These are phyloP conservation scores for Lepidium sativum DNA, from an alignment of 345 rosid species.

Conservation along the genomic window DNA sequence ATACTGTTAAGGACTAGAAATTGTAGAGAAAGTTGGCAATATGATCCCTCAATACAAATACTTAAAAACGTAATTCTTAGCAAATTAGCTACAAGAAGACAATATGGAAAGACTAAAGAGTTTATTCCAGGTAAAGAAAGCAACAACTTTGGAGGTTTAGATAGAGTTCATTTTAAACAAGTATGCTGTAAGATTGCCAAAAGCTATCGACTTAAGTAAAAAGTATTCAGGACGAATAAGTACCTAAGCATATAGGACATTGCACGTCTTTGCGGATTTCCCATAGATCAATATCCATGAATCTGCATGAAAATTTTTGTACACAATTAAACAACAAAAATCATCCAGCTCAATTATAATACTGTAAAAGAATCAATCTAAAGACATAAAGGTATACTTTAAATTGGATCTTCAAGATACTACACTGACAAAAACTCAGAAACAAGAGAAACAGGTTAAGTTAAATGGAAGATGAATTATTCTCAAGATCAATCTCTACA, in stretches of 20 bases:
- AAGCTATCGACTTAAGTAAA: neutral
- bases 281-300: conserved; percentile 38
- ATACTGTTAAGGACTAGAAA: neutral
- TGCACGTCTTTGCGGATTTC: conserved; percentile 75
- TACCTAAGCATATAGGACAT: conserved; percentile 76
- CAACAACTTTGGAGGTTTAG: neutral
- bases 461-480: neutral
- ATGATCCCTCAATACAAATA: neutral
- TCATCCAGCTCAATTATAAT: neutral
- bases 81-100: too few species aligned
- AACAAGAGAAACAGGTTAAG: neutral
- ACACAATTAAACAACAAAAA: neutral
- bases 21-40: neutral
- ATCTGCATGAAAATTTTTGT: conserved; percentile 29
- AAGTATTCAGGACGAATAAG: neutral
- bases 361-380: neutral
- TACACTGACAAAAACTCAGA: neutral
- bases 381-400: neutral
- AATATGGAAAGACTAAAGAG: too few species aligned
- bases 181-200: neutral
- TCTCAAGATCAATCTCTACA: neutral
- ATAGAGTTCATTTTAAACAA: neutral
- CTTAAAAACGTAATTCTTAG: neutral
- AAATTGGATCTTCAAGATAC: neutral
- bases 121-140: neutral